Percentiles rank a stretch among this genome's conserved stretches.
Evolutionary conservation across 805 yeast genomes (phyloP).

Genomic region (Kuraishia borneana): DNA sequence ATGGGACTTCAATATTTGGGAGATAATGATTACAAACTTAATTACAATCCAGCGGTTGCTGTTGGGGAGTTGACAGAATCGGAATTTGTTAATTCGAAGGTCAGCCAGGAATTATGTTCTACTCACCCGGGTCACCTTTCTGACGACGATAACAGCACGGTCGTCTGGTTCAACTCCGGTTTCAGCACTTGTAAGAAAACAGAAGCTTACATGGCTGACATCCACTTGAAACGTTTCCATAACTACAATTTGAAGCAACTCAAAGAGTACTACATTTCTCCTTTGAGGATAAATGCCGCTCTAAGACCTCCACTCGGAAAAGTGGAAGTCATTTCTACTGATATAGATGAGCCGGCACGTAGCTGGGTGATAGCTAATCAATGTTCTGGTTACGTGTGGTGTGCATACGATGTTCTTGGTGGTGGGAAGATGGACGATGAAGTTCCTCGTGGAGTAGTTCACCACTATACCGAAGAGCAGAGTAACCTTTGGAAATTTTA

Average conservation of each 20-base stretch:
- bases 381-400: conserved; percentile 48
- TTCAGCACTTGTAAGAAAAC: conserved; percentile 44
- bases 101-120: conserved; percentile 34
- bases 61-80: conserved; percentile 29
- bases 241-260: conserved; percentile 17
- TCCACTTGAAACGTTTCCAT: conserved; percentile 17
- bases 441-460: conserved; percentile 31
- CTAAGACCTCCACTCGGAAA: conserved; percentile 43
- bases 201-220: conserved; percentile 25
- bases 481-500: conserved; percentile 25
- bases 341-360: conserved; percentile 34
- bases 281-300: conserved; percentile 31
- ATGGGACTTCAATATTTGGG: conserved; percentile 50
- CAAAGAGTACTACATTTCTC: conserved; percentile 24
- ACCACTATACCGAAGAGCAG: conserved; percentile 21
- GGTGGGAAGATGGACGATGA: conserved; percentile 27
- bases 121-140: conserved; percentile 54
- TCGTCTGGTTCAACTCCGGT: conserved; percentile 67
- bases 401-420: conserved; percentile 49
- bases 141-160: conserved; percentile 34
- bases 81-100: conserved; percentile 24
- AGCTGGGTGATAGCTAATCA: conserved; percentile 46
- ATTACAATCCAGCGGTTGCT: conserved; percentile 42
- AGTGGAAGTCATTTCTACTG: conserved; percentile 22
- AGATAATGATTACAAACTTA: conserved; percentile 41